Percentiles rank a stretch among this genome's conserved stretches.
phyloP scores from a whole-genome alignment of 148 eudicot species.

The Spergularia bocconei region DNA sequence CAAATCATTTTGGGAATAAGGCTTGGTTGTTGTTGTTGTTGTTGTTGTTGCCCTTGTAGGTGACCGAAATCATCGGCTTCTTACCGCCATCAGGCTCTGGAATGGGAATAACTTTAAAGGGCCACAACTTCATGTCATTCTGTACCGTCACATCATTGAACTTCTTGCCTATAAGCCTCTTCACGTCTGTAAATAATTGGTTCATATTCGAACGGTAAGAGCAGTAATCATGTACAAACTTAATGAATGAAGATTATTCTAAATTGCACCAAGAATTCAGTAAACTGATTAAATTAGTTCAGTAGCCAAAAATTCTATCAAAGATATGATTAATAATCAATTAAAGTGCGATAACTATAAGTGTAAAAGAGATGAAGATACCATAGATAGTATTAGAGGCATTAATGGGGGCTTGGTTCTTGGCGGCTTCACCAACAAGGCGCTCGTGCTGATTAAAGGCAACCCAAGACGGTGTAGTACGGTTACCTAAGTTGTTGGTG shows the following conservation, averaged over 20 bases:
- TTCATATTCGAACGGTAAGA: too few relatives aligned
- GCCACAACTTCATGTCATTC: conserved; percentile 16
- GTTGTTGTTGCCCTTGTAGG: too few relatives aligned
- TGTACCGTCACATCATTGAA: conserved; percentile 6
- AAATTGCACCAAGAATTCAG: too few relatives aligned
- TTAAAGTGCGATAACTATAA: not conserved
- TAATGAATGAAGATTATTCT: too few relatives aligned
- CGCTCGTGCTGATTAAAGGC: conserved; percentile 6
- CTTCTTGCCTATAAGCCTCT: conserved; percentile 19
- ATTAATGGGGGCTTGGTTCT: conserved; percentile 4
- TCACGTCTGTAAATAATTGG: not conserved
- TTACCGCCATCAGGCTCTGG: too few relatives aligned
- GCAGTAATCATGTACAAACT: too few relatives aligned
- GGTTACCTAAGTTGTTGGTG: conserved; percentile 13
- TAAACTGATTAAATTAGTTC: too few relatives aligned
- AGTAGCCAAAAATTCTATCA: too few relatives aligned
- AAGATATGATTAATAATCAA: too few relatives aligned
- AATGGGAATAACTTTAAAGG: not conserved
- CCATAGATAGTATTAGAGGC: conserved; percentile 17
- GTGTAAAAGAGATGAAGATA: not conserved
- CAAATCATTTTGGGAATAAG: too few relatives aligned
- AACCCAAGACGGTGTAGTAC: conserved; percentile 16
- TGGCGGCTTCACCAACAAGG: conserved; percentile 13
- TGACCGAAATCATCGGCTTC: conserved; percentile 20
- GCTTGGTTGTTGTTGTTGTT: too few relatives aligned